Evolutionary conservation across 2,329 filamentous ascomycete genomes (phyloP), one percentile per base, ranked within the genome.

Genomic region (Calonectria fujianensis): DNA sequence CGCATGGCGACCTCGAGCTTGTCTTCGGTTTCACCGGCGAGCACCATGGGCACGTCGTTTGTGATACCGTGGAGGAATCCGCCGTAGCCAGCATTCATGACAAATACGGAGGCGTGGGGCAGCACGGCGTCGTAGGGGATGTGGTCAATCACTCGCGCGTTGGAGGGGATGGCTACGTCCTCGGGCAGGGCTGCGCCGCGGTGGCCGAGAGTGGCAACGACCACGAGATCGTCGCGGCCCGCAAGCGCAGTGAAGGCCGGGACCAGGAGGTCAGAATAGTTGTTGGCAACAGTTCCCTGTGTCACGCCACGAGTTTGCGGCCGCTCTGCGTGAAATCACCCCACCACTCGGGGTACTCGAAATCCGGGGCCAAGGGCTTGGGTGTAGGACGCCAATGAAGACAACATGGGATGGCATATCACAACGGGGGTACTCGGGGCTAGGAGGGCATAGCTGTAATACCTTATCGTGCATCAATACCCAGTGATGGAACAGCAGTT

Each of bases 11-110:
- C 84, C 75, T 88, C 86, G 3, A 82, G 80, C 80, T 88, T 88
- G 63, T 87, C 86, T 41, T 85, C 85, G 31, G 80, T 83, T n/a
- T 81, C 78, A 1, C 88, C 24, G 24, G 24, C 24, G 24, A 24
- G 24, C 24, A 24, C 24, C 24, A 24, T 24, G 24, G 24, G 24
- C 24, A 24, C 24, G 24, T 2, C 87, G 70, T 87, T 85, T 37
- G 84, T 82, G 3, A 89, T 79, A 3, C 84, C 85, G 70, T 89
- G 87, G 29, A 85, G 83, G 61, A 89, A 84, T 1, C 86, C 87
- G 5, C 88, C 87, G 70, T 88, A 90, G 4, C 88, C 88, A 14
- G 85, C 88, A 61, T 90, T 90, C 14, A 84, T 85, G 20, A 90
- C 82, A 90, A 88, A 24, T 0, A 88, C 83, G 51, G 85, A 87